These are phyloP conservation scores for Cladobotryum protrusum DNA, from an alignment of 2,329 filamentous ascomycete genomes.

Conservation along the genomic window DNA sequence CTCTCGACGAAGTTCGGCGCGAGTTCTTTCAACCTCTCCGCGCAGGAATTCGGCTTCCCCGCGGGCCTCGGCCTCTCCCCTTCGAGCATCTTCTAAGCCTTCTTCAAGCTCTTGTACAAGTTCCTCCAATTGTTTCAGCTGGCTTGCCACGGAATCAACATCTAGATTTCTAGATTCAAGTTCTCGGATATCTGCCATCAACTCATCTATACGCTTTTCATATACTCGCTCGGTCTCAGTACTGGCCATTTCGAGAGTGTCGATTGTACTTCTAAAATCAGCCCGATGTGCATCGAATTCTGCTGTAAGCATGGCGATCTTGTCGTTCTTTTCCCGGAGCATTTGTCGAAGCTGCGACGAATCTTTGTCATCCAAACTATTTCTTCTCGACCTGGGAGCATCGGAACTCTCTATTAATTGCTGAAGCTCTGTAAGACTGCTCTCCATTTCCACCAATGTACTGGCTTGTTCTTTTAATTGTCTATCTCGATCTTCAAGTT, in stretches of 20 bases:
- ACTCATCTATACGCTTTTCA: conserved; percentile 81
- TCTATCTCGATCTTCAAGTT: conserved; percentile 77
- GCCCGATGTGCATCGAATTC: conserved; percentile 94
- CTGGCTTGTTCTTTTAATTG: conserved; percentile 84
- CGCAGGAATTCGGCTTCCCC: conserved; percentile 93
- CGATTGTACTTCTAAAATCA: conserved; percentile 94
- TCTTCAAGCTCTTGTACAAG: conserved; percentile 95
- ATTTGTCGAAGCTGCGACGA: conserved; percentile 70
- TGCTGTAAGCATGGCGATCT: conserved; percentile 83
- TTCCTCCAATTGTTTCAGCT: conserved; percentile 93
- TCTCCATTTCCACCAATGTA: conserved; percentile 84
- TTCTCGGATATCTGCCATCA: conserved; percentile 78
- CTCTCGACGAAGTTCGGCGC: conserved; percentile 81
- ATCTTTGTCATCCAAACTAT: conserved; percentile 62
- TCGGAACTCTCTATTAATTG: conserved; percentile 58
- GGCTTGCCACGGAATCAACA: conserved; percentile 81
- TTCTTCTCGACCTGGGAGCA: conserved; percentile 34
- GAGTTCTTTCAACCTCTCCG: conserved; percentile 87
- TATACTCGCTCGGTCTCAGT: conserved; percentile 95
- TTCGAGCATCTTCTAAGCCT: conserved; percentile 85
- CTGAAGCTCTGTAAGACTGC: conserved; percentile 71
- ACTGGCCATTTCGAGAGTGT: conserved; percentile 91
- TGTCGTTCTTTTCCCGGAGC: conserved; percentile 92
- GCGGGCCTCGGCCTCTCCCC: conserved; percentile 90
- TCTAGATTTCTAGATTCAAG: conserved; percentile 78